Conservation (phyloP, 1,284 basidiomycete species). For the Pseudomicrostroma phylloplanum region DNA sequence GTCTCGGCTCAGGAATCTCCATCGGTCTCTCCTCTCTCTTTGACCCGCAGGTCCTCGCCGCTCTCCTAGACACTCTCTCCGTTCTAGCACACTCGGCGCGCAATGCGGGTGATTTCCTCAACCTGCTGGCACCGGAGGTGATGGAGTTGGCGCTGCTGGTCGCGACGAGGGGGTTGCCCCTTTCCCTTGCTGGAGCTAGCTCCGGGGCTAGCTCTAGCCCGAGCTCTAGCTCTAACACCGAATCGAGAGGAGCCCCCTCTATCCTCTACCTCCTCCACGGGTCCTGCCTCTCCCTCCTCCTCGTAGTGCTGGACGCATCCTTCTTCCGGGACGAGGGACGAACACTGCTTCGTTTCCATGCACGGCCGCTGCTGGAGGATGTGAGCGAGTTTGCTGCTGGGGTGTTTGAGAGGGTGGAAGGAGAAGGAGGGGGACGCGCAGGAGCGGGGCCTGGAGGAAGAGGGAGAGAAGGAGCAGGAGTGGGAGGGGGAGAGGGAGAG, state of each 20-base stretch:
- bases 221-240: too few relatives aligned
- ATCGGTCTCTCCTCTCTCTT: neutral
- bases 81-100: neutral
- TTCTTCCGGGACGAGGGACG: neutral
- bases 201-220: neutral
- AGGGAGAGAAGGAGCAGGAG: neutral
- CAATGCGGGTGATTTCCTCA: neutral
- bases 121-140: neutral
- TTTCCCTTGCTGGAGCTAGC: neutral
- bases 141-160: slow-evolving; percentile 1
- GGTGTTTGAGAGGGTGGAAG: neutral
- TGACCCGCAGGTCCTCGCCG: neutral
- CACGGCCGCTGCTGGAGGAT: neutral
- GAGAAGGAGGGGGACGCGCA: neutral
- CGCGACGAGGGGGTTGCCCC: neutral
- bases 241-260: neutral
- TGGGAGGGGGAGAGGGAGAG: neutral
- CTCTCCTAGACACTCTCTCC: slow-evolving; percentile 2
- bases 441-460: neutral
- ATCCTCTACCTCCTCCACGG: neutral
- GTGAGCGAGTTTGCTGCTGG: neutral
- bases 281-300: neutral
- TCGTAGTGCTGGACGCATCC: neutral
- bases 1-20: neutral
- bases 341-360: neutral